phyloP scores from a whole-genome alignment of 176 grass and related monocot genomes.

The Paspalum notatum region DNA sequence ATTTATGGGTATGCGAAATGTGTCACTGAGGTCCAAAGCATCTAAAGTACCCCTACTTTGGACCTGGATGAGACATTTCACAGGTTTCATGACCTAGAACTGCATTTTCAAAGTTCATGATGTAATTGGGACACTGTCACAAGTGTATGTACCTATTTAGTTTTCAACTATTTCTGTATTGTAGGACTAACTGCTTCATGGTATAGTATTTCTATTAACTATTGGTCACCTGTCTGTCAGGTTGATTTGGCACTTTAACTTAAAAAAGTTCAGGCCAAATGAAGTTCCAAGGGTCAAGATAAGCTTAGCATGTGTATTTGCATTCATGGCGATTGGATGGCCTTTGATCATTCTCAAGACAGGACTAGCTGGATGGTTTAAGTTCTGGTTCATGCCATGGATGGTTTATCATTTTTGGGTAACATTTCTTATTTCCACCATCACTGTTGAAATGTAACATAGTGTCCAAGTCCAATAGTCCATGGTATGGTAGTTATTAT shows the following conservation, averaged over 20 bases:
- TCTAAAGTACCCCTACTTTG: no score
- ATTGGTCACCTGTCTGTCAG: constrained; percentile 44
- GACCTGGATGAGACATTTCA: no score
- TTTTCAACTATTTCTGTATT: constrained; percentile 26
- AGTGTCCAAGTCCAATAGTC: constrained; percentile 35
- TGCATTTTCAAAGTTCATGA: no score
- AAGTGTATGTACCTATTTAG: constrained; percentile 32
- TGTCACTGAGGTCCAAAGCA: no score
- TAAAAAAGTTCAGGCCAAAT: constrained; percentile 84
- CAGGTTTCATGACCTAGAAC: no score
- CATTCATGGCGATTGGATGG: constrained; percentile 98
- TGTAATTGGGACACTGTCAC: no score
- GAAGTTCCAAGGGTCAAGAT: constrained; percentile 92
- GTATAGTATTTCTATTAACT: constrained; percentile 37
- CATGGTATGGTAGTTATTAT: not conserved
- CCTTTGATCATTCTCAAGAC: constrained; percentile 88
- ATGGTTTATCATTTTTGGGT: constrained; percentile 99
- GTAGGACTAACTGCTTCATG: not conserved
- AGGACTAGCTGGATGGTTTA: constrained; percentile 87
- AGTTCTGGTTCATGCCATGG: constrained; percentile 99
- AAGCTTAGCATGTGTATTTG: constrained; percentile 89
- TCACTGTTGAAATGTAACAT: not conserved
- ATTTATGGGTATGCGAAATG: no score
- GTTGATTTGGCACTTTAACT: constrained; percentile 89
- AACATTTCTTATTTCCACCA: constrained; percentile 36